Evolutionary conservation across 192 early-diverging fungal species (phyloP), one percentile per base, ranked within the genome.

Genomic region (Entomortierella lignicola): DNA sequence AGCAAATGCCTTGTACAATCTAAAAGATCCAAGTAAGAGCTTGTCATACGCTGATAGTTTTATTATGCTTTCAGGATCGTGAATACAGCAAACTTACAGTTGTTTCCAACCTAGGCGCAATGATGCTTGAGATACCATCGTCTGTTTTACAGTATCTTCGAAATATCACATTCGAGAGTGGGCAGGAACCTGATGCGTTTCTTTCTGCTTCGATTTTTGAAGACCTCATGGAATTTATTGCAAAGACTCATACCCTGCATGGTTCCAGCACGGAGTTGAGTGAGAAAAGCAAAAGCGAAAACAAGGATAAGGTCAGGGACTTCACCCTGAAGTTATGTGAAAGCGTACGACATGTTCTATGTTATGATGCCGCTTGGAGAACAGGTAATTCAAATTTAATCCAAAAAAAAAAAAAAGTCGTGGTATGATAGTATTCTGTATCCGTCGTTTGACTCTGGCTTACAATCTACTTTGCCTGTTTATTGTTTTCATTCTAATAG

Each of bases 291-390:
- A 47, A 47, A 47, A 15, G 2, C 5, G 44, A 47, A 15, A 44
- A n/a, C 18, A 34, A 56, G n/a, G 43, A 48, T 17, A 59, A 60
- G 13, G 34, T 66, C 43, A 37, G 29, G 5, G 29, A 26, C 1
- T 79, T 79, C 37, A 57, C 59, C 1, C 20, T 30, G 23, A 60
- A 79, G 20, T 30, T 79, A 18, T 70, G 67, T 34, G 32, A 41
- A 5, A 60, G 48, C 23, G 47, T 79, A 4, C 25, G 57, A 10
- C 75, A 79, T 60, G 61, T 66, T 0, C 51, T 79, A 1, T 79
- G 75, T 37, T 79, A 79, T 29, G 59, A 79, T 21, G 66, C 75
- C 3, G 75, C 75, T 11, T 79, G 75, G 75, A 62, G 59, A 23
- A 37, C 63, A 66, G 75, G 75, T 79, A 63, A 53, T 0, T n/a